Evolutionary conservation across 441 rosid species (phyloP), one percentile per base, ranked within the genome.

Genomic region (Populus hybrid): DNA sequence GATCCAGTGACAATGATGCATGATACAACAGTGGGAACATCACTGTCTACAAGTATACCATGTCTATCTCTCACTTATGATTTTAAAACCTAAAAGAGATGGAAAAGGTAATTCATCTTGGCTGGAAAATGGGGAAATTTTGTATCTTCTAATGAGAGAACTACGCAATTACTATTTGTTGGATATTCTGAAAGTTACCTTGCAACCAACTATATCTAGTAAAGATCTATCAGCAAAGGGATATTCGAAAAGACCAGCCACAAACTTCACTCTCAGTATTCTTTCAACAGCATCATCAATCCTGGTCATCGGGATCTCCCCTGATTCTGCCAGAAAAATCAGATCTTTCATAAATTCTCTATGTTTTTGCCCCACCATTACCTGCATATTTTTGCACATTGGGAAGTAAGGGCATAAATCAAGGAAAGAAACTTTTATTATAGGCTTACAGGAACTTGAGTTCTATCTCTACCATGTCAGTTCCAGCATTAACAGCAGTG

Each of bases 261-360:
- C 87, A 79, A 93, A 92, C 77, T 93, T 93, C 81, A 95, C 98
- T 83, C 99, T 89, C 56, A 95, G 84, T 83, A 95, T 92, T 77
- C 97, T 87, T 76, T 87, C 91, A 80, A 95, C 98, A 40, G 99
- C 96, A 80, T 95, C 97, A 80, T 92, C 84, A 71, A 95, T 88
- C 79, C 99, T 87, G 77, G 89, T 74, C 81, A 92, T 76, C 11
- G 89, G 63, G 82, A 95, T 80, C 83, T 90, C 97, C 36, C 95
- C 95, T 14, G 92, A 85, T 82, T 89, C 89, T 64, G 84, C 95
- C 80, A 92, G 85, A 83, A 76, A 79, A 29, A 73, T 80, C 81
- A 93, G 42, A 80, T 90, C 88, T 21, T 90, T 84, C 68, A 88
- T 61, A 82, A 90, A 92, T 69, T 84, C 77, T 82, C 87, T 69